phyloP scores from a whole-genome alignment of 305 asterid genomes.

The Fraxinus latifolia region DNA sequence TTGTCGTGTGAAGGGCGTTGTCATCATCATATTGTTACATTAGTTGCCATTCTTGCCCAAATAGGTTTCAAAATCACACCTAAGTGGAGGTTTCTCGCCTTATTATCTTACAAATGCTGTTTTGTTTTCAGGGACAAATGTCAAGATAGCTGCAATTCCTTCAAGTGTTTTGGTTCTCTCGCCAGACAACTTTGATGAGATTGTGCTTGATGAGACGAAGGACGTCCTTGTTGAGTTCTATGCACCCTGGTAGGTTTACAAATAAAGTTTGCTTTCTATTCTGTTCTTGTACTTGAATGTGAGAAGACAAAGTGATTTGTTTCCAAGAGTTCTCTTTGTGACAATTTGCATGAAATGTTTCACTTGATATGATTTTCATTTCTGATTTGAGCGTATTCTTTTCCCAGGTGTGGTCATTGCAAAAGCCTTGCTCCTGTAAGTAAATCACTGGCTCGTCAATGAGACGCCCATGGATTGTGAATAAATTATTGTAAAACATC shows the following conservation, averaged over 20 bases:
- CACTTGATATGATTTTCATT: neutral
- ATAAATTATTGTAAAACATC: slow-evolving; percentile 13
- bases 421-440: slow-evolving; percentile 96
- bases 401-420: slow-evolving; percentile 94
- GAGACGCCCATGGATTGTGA: slow-evolving; percentile 11
- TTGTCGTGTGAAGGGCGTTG: neutral
- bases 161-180: slow-evolving; percentile 73
- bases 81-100: slow-evolving; percentile 3
- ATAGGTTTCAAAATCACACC: neutral
- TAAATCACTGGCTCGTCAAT: slow-evolving; percentile 23
- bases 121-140: slow-evolving; percentile 68
- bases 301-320: neutral
- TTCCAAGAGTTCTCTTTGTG: neutral
- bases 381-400: neutral
- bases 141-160: slow-evolving; percentile 72
- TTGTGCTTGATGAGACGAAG: slow-evolving; percentile 71
- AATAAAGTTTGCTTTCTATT: neutral
- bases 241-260: slow-evolving; percentile 77
- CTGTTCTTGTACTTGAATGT: neutral
- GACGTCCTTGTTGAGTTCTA: slow-evolving; percentile 86
- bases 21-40: neutral
- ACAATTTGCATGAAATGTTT: neutral
- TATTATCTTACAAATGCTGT: slow-evolving; percentile 16
- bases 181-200: slow-evolving; percentile 63
- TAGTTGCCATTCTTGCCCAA: neutral